A percentile compares a stretch with the other conserved stretches of the same genome.
Evolutionary conservation across 495 filamentous ascomycete species (phyloP).

Genomic region (Penicillium parvum): DNA sequence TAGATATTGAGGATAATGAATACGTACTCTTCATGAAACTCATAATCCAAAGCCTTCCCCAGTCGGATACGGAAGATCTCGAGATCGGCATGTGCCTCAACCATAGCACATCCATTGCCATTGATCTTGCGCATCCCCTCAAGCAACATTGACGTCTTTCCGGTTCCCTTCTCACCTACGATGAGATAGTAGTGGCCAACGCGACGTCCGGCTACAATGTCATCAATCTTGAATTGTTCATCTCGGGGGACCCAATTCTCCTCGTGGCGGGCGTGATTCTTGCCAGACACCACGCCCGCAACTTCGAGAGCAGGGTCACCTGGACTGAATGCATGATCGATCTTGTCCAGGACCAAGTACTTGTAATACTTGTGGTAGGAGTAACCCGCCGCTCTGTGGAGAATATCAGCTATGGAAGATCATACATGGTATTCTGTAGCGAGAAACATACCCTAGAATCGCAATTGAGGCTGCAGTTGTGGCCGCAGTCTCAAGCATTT

Average conservation of each 20-base stretch:
- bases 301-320: constrained; percentile 90
- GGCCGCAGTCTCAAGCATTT: constrained; percentile 78
- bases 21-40: constrained; percentile 65
- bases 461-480: constrained; percentile 84
- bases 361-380: constrained; percentile 87
- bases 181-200: constrained; percentile 84
- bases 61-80: constrained; percentile 92
- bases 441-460: constrained; percentile 63
- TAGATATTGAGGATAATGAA: not conserved
- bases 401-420: too few species aligned
- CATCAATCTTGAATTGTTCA: constrained; percentile 75
- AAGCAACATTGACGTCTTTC: constrained; percentile 92
- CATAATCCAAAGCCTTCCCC: constrained; percentile 90
- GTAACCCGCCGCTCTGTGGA: constrained; percentile 66
- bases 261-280: constrained; percentile 48
- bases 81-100: constrained; percentile 90
- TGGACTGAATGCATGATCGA: constrained; percentile 86
- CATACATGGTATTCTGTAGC: too few species aligned
- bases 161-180: constrained; percentile 95
- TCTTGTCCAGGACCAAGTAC: constrained; percentile 78
- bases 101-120: constrained; percentile 83
- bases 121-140: constrained; percentile 89
- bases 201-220: constrained; percentile 64
- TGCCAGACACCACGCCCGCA: constrained; percentile 63
- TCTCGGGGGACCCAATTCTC: constrained; percentile 77